Conservation (phyloP, 441 rosid genomes). For the Aleurites moluccanus region DNA sequence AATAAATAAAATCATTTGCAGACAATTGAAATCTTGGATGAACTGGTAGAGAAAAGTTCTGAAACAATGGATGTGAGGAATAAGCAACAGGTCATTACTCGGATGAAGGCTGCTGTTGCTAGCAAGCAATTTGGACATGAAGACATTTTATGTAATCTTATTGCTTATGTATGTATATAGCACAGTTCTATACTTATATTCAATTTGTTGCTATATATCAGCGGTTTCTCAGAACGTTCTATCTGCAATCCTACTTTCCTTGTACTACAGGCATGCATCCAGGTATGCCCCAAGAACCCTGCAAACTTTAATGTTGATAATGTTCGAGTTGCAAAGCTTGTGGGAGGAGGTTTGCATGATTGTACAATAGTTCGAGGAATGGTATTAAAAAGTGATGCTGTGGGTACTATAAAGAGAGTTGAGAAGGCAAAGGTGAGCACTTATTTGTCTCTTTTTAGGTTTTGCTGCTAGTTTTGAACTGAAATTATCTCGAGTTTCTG, state of each 20-base stretch:
- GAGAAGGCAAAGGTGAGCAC: slow-evolving; percentile 86
- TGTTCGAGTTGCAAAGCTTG: slow-evolving; percentile 87
- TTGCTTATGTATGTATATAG: slow-evolving; percentile 69
- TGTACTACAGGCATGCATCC: slow-evolving; percentile 77
- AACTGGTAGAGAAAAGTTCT: slow-evolving; percentile 84
- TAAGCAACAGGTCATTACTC: slow-evolving; percentile 66
- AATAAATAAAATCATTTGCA: slow-evolving; percentile 20
- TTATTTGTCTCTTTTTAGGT: slow-evolving; percentile 2
- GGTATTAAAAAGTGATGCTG: slow-evolving; percentile 91
- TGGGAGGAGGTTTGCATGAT: slow-evolving; percentile 91
- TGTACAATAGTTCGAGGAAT: slow-evolving; percentile 81
- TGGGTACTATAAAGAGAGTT: slow-evolving; percentile 72
- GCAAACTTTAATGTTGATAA: slow-evolving; percentile 90
- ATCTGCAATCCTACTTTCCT: background rate
- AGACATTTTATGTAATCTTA: slow-evolving; percentile 62
- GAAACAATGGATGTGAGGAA: slow-evolving; percentile 92
- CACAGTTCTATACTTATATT: background rate
- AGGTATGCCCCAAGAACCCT: slow-evolving; percentile 98
- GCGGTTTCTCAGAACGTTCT: slow-evolving; percentile 12
- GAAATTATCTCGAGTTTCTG: background rate
- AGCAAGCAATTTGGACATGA: slow-evolving; percentile 99
- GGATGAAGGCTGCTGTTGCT: slow-evolving; percentile 97
- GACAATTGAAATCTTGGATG: slow-evolving; percentile 68
- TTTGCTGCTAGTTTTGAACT: background rate
- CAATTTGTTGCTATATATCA: slow-evolving; percentile 9